Evolutionary conservation across 179 eudicot species (phyloP).

Genomic region (Beta macrorhiza): DNA sequence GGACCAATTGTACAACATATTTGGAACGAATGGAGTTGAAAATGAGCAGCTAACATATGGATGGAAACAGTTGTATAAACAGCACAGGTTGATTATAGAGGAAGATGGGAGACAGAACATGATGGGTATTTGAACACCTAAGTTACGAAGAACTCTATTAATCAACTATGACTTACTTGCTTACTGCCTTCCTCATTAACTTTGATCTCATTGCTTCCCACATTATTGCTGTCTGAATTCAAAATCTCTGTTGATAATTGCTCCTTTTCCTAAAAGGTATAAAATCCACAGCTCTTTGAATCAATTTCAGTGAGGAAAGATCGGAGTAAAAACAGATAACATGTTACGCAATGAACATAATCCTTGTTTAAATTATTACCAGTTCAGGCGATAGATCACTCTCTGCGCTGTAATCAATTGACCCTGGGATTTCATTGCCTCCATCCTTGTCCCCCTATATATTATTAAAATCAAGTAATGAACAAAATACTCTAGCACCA

Average conservation of each 20-base stretch:
- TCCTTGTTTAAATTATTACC: slow-evolving; percentile 25
- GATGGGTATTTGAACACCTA: neutral
- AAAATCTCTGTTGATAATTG: slow-evolving; percentile 32
- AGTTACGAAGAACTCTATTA: neutral
- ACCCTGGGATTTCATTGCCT: slow-evolving; percentile 32
- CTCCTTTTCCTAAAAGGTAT: slow-evolving; percentile 45
- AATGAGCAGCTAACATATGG: neutral
- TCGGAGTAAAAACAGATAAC: neutral
- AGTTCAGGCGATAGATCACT: slow-evolving; percentile 29
- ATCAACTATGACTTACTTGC: slow-evolving; percentile 43
- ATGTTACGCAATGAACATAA: slow-evolving; percentile 1
- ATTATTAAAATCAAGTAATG: neutral
- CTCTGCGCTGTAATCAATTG: slow-evolving; percentile 26
- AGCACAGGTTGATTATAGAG: neutral
- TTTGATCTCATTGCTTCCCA: slow-evolving; percentile 35
- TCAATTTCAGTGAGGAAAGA: neutral
- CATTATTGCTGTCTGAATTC: slow-evolving; percentile 32
- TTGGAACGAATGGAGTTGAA: neutral
- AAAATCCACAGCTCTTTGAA: slow-evolving; percentile 17
- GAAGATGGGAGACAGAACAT: neutral
- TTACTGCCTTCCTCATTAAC: slow-evolving; percentile 32
- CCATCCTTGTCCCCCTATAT: slow-evolving; percentile 43
- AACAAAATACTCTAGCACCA: neutral
- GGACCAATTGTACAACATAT: neutral
- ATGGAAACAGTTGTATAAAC: neutral